Evolutionary conservation across 1,284 basidiomycete species (phyloP), one percentile per base, ranked within the genome.

Genomic region (Puccinia polysora): DNA sequence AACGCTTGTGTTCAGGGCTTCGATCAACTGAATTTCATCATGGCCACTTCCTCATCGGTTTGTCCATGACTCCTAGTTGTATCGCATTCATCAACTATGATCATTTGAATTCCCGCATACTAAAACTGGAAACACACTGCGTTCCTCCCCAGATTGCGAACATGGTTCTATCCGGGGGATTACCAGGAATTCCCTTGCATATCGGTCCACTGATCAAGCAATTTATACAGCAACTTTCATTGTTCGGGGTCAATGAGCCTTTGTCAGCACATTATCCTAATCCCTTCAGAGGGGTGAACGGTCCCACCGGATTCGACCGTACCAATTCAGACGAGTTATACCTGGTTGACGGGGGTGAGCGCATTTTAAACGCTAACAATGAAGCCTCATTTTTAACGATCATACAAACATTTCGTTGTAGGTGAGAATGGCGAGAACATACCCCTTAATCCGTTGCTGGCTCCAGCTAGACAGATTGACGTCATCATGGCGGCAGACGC

Each of bases 401-500:
- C 15, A 50, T 20, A 36, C 20, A 23, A 34, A n/a, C 0, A 30
- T 20, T n/a, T 28, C 28, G 10, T 34, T 10, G 10, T n/a, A 68
- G 65, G 49, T 12, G 49, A 68, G 25, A 68, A 68, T 25, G 65
- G 65, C 2, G 65, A 56, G 18, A 68, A 68, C 75, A 80, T 89
- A 18, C 89, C 88, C 0, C 82, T 87, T 20, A 84, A 83, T 10
- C 84, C 86, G 4, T 78, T 88, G 12, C 83, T 90, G 67, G 85
- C 88, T 53, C 86, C 84, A 52, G 84, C 84, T 0, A 83, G 89
- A 50, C 81, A 77, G 0, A 68, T 90, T 36, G 89, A 90, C 77
- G 82, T 87, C 4, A 82, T 90, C 67, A 82, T 90, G n/a, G 87
- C 85, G 1, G 77, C 88, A 7, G 89, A 90, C 76, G 83, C 82